Base-by-base conservation (phyloP, 176 grass and related monocot genomes). In the Canna indica region DNA sequence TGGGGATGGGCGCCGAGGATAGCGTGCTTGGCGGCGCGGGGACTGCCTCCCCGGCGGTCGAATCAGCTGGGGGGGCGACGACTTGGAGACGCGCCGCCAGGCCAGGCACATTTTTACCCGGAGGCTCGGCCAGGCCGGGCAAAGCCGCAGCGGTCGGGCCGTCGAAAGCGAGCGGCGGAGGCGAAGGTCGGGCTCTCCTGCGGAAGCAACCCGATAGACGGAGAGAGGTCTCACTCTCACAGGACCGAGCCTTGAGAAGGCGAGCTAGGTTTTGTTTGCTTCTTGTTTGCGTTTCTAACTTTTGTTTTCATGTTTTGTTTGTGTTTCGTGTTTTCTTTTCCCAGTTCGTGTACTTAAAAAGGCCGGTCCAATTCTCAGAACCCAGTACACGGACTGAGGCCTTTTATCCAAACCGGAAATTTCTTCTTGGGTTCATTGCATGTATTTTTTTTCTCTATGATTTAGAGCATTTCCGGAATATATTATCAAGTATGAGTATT, bases 101-200 rank as follows among this genome's bases (percentile, higher is more conserved):
- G 63, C 18, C 22, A 66, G 34, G 33, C 35, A 17, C 32, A 66
- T 25, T 38, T 25, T 7, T 24, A 18, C 35, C 35, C 18, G 34
- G 35, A 25, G 63, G 63, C 63, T 17, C 63, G 63, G 35, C 63
- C 63, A 66, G 63, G 35, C 34, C 33, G 63, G 62, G 63, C 63
- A 34, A 66, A 66, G 35, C 35, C 20, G 35, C 20, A 39, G 32
- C 2, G 34, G 35, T 4, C 63, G 35, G 11, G 8, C 31, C 9
- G 1, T 54, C 50, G 34, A 18, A 66, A 9, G 6, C 35, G 35
- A 38, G 35, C 62, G 33, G 33, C 22, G 7, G 33, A 17, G 14
- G 5, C 61, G n/a, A 29, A 17, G 27, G 27, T 11, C 9, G 58
- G 27, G 15, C 17, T 27, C 27, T 3, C 3, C 31, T 36, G 27